Conservation (phyloP, 768 basidiomycete species). For the Leccinum aurantiacum region DNA sequence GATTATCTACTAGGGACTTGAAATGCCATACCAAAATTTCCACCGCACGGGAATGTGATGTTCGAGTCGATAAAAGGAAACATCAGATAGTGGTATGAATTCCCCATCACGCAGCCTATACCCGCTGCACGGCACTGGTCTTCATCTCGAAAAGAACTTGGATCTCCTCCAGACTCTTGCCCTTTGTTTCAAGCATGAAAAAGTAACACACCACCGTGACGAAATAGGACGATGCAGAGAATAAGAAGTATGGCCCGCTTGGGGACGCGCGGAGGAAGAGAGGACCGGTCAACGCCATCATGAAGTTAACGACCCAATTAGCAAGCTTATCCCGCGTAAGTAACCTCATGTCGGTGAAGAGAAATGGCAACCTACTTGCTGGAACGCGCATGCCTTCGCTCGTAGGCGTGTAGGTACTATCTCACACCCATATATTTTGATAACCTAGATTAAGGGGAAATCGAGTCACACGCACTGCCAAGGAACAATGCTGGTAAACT, state of each 20-base stretch:
- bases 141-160: conserved; percentile 37
- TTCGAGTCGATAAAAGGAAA: background rate
- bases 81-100: background rate
- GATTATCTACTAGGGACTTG: background rate
- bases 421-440: conserved; percentile 43
- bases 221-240: conserved; percentile 38
- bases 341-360: background rate
- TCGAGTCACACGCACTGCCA: background rate
- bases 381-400: conserved; percentile 42
- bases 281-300: conserved; percentile 46
- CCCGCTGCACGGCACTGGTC: background rate
- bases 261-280: conserved; percentile 44
- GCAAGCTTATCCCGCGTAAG: conserved; percentile 20
- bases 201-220: conserved; percentile 39
- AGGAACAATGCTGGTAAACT: conserved; percentile 4
- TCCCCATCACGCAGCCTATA: background rate
- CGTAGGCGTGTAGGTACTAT: conserved; percentile 49
- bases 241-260: conserved; percentile 50
- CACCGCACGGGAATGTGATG: background rate
- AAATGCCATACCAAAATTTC: background rate
- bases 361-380: conserved; percentile 38
- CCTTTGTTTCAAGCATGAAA: conserved; percentile 46
- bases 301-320: conserved; percentile 39
- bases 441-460: conserved; percentile 22
- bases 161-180: conserved; percentile 44